Base-by-base conservation (phyloP, 495 filamentous ascomycete genomes). In the Daldinia decipiens region DNA sequence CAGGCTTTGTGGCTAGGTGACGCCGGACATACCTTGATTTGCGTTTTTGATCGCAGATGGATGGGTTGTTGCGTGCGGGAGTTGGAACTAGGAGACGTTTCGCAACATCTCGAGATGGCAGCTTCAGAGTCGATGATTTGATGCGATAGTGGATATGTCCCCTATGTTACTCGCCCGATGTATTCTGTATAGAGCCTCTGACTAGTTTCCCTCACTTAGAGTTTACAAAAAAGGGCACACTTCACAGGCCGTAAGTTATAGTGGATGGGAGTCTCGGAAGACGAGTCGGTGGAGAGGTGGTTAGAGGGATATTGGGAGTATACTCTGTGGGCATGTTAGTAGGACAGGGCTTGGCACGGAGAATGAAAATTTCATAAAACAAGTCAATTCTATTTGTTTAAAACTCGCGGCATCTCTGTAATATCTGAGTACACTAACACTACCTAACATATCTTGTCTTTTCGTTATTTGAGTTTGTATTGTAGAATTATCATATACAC, bases 1-100 rank as follows among this genome's bases (percentile, higher is more conserved):
- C 56, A 70, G 68, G 65, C 69, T 67, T 62, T 34, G 68, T 62
- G 65, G 56, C 69, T 62, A 64, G 57, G 43, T 59, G 52, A 51
- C 31, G 56, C 54, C 60, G 50, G 27, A 29, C 27, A 65, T 53
- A n/a, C 24, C 21, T 47, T 59, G 15, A 17, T 51, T 26, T 34
- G 29, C 32, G 51, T 43, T 1, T 13, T 57, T 52, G 21, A 32
- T 60, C 40, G 57, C 40, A 26, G 50, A 54, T 53, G 4, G 17
- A 39, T 13, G 6, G 61, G 19, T 27, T 50, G 56, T 54, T 60
- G 32, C 26, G 43, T 24, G 47, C 31, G 26, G 64, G 59, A 36
- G 38, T 60, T 54, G 64, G 55, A 59, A 62, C 38, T 21, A 67
- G 43, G 58, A 66, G 27, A 57, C 57, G 60, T 62, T 68, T 68